Base-by-base conservation (phyloP, 805 yeast species). In the Nakazawaea siamensis region DNA sequence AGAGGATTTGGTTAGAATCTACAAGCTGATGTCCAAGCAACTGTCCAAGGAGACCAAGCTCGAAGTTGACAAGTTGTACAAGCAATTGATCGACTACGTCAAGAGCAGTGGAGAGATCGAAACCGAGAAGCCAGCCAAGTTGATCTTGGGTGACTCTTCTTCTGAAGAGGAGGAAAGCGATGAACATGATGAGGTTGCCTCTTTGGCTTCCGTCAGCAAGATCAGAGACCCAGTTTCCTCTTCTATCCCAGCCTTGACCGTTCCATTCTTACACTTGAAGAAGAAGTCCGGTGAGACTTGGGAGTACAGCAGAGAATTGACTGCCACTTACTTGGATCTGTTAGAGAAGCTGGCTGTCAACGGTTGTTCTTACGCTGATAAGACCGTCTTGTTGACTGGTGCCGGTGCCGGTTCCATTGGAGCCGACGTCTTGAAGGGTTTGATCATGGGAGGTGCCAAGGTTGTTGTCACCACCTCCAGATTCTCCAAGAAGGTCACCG, bases 321-420 rank as follows among this genome's bases (percentile, higher is more conserved):
- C 98, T 24, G 69, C 88, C 25, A 52, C 67, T 28, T 92, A 81
- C 64, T 73, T 92, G 58, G 88, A 86, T 55, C 94, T 92, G 40
- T 76, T 92, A 54, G 97, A 92, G 65, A 71, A 73, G 43, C 95
- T 94, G 57, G 97, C 98, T 24, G 76, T 85, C 45, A 92, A 88
- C 50, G 98, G 98, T 66, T 73, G 87, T 38, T 74, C 95, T 26
- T 92, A 79, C 69, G 77, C 80, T 58, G 85, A 77, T 58, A 92
- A 87, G 62, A 78, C 79, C 47, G 96, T 88, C 34, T 73, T 92
- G 52, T 70, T 92, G 46, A 92, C 98, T 32, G 98, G 98, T 70
- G 97, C 97, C 34, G 98, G 98, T 70, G 88, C 85, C 32, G 98
- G 97, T 37, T 92, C 98, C 34, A 92, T 92, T 54, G 98, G 97